Evolutionary conservation across 371 early-diverging fungal species (phyloP), one percentile per base, ranked within the genome.

Genomic region (Syncephalastrum contaminatum): DNA sequence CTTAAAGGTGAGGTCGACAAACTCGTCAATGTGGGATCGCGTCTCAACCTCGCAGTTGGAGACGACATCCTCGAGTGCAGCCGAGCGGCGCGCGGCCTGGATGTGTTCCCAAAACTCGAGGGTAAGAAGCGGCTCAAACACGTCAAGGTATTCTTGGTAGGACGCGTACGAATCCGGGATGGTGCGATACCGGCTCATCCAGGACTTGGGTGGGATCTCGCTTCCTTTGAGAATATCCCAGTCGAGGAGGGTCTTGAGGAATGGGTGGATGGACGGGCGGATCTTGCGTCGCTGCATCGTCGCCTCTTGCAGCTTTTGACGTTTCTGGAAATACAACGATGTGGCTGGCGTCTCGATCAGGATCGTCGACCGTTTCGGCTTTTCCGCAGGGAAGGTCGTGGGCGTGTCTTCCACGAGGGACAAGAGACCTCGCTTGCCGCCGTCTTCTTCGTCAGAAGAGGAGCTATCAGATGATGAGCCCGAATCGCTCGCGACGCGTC

Each of bases 61-160:
- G 41, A 84, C 59, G 4, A 72, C 59, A 55, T 78, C 71, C 4
- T 75, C 54, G 27, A 85, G 68, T 2, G 69, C 54, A n/a, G 70
- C 64, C 45, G 88, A 85, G 49, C 92, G 92, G 39, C 83, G 82
- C 1, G 90, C 77, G 10, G 88, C 80, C 55, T 83, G 64, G 22
- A 96, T 61, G 57, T 92, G 92, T 59, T 84, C 77, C 94, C 95
- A 95, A 46, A 87, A 81, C 67, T 97, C 98, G 7, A 93, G 63
- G 15, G 94, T 56, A 43, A 94, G 51, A 43, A 97, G 62, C 0
- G 95, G 95, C 65, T 94, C 94, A 62, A 96, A 91, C 1, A 73
- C 64, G 8, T 57, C 48, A 4, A 67, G 62, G 61, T 97, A 97
- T 43, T 86, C 82, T 8, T 75, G 60, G 22, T 77, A 78, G 18